Evolutionary conservation across 768 basidiomycete genomes (phyloP), one percentile per base, ranked within the genome.

Genomic region (Chalciporus piperatus): DNA sequence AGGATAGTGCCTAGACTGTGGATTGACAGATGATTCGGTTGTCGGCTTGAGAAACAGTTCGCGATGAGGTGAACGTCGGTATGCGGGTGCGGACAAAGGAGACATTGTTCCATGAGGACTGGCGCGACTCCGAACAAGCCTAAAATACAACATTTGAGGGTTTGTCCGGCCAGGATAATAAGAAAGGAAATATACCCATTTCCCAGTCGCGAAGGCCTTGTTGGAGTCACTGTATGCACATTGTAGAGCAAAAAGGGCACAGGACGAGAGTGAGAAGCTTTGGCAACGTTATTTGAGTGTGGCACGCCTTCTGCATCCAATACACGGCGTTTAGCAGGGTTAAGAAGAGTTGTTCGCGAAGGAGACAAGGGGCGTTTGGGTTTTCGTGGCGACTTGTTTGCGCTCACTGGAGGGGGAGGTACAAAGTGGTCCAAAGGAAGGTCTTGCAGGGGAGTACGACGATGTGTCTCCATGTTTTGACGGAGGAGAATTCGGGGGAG

Each of bases 281-380:
- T 23, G 37, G 45, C 23, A n/a, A 14, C 33, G 42, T 41, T 50
- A 23, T 45, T 57, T 27, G 76, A 67, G 28, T 72, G 67, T 39
- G 72, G 68, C 8, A 79, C 68, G 48, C 77, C 82, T 59, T 83
- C 83, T 43, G 73, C 74, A 58, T 72, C 73, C 54, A 87, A 72
- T 44, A 87, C 78, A 48, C 87, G 81, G 45, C 87, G 82, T 63
- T 89, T 89, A 25, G 82, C 74, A 19, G 87, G 84, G 58, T 80
- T 86, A 60, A 76, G 77, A 41, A 76, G 69, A 20, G 62, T 68
- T 13, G 75, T 72, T 33, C 62, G 70, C 25, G 74, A 76, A 1
- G 86, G 84, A 23, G 85, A 85, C 59, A 77, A 70, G 39, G 85
- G 77, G 23, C 87, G 82, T 71, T 88, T 88, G 66, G 71, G 72